A percentile compares a stretch with the other conserved stretches of the same genome.
These are phyloP conservation scores for Leccinum boreale DNA, from an alignment of 768 basidiomycete genomes.

Conservation along the genomic window DNA sequence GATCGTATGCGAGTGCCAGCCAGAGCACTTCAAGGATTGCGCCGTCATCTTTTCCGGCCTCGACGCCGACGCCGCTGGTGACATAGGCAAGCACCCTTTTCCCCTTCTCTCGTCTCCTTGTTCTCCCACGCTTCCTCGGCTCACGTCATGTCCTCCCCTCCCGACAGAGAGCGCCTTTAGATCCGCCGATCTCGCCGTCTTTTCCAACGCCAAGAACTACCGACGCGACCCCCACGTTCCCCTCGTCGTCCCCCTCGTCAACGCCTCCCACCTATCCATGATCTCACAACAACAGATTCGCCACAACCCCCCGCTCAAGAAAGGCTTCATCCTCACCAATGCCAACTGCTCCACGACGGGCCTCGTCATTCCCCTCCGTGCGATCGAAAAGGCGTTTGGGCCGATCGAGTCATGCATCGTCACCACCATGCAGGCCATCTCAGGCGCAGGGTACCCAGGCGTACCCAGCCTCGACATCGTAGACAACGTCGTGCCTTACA, in stretches of 20 bases:
- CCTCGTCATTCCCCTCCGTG: slow-evolving; percentile 84
- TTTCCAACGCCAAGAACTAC: slow-evolving; percentile 97
- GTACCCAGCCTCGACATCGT: slow-evolving; percentile 85
- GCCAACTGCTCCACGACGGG: slow-evolving; percentile 98
- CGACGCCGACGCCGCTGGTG: slow-evolving; percentile 91
- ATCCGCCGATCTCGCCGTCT: slow-evolving; percentile 83
- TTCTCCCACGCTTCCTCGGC: neutral
- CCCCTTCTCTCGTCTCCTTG: too few species aligned
- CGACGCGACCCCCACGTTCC: slow-evolving; percentile 90
- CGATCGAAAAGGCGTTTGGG: slow-evolving; percentile 87
- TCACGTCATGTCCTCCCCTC: neutral
- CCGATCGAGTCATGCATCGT: slow-evolving; percentile 90
- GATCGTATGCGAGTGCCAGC: slow-evolving; percentile 71
- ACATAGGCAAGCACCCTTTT: slow-evolving; percentile 64
- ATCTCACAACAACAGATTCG: slow-evolving; percentile 76
- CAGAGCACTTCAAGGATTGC: slow-evolving; percentile 77
- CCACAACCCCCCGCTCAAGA: slow-evolving; percentile 63
- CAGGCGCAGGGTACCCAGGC: slow-evolving; percentile 97
- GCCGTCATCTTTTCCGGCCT: slow-evolving; percentile 92
- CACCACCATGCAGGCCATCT: slow-evolving; percentile 97
- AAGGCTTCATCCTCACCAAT: slow-evolving; percentile 96
- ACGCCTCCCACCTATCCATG: slow-evolving; percentile 80
- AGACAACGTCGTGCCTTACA: slow-evolving; percentile 95
- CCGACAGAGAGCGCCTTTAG: slow-evolving; percentile 73
- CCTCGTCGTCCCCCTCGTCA: slow-evolving; percentile 95